Base-by-base conservation (phyloP, 495 filamentous ascomycete genomes). In the Podospora australis region DNA sequence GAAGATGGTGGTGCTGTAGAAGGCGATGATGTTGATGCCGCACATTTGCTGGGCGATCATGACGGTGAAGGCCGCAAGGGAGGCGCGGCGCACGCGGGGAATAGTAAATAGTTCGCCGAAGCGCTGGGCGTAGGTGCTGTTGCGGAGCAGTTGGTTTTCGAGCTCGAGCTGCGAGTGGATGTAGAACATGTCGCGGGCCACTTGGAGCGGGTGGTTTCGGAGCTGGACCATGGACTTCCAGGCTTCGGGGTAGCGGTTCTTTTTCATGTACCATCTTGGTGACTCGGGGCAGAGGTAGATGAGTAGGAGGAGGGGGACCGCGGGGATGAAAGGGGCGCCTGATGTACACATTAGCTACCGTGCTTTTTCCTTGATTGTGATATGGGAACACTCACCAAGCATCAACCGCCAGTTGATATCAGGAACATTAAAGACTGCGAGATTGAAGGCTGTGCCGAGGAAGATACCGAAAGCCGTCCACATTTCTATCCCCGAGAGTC, bases 1-100 rank as follows among this genome's bases (percentile, higher is more conserved):
- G 52, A 54, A 54, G 22, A 54, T 16, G 2, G 85, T 85, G 1
- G 81, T 82, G 0, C 78, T 84, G 66, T 92, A 95, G 72, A 91
- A 92, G n/a, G 87, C 80, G 28, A 90, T 86, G 63, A 91, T 85
- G 68, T 86, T 86, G 59, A 83, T 86, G 50, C 86, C 86, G 61
- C 87, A 92, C 82, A 94, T 87, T 66, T 95, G 88, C 69, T 92
- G 85, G 3, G 80, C 80, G 46, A 85, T 78, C 83, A 86, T 88
- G 47, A 86, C 83, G 21, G 79, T 73, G 53, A 81, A 82, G 22
- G 79, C 69, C 3, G 79, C 81, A 2, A 78, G 48, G 38, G 69
- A 81, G 21, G 80, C 81, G n/a, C 79, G 73, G 23, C 78, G 72
- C 0, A 82, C 68, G n/a, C 81, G 75, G 10, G 78, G 78, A 24